Evolutionary conservation across 2,329 filamentous ascomycete species (phyloP).

Genomic region (Trichoderma sp.): DNA sequence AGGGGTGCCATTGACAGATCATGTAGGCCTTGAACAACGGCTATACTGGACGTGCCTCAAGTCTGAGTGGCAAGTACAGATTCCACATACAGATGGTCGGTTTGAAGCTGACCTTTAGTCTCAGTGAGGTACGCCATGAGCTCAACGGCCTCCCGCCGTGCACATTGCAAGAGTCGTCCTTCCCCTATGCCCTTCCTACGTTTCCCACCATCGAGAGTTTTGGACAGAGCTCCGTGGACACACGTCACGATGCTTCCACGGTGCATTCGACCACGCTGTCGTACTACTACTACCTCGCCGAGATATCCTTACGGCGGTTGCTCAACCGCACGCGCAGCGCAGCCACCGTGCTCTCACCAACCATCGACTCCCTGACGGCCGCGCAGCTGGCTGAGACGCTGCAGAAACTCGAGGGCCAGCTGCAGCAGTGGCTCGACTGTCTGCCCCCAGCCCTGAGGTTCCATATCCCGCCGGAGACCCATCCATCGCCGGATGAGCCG

Average conservation of each 20-base stretch:
- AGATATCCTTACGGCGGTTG: conserved; percentile 12
- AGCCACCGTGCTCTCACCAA: neutral
- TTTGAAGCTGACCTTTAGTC: neutral
- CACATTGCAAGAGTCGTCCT: conserved; percentile 14
- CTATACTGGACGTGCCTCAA: conserved; percentile 17
- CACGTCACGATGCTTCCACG: neutral
- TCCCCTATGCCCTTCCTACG: neutral
- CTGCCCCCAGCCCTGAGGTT: neutral
- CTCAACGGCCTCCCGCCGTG: conserved; percentile 15
- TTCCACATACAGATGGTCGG: neutral
- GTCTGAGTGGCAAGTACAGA: neutral
- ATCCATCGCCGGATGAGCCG: neutral
- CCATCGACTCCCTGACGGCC: conserved; percentile 7
- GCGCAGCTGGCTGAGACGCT: conserved; percentile 1
- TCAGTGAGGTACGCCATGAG: conserved; percentile 9
- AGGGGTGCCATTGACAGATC: too few relatives aligned
- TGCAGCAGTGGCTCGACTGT: conserved; percentile 14
- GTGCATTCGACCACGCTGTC: neutral
- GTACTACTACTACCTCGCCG: conserved; percentile 16
- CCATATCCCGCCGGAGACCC: conserved; percentile 2
- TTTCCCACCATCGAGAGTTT: conserved; percentile 15
- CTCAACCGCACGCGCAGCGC: conserved; percentile 17
- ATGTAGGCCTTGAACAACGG: conserved; percentile 8
- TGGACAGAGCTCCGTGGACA: neutral
- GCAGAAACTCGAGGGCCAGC: conserved; percentile 9